phyloP scores from a whole-genome alignment of 768 basidiomycete species.

The Amanita inopinata region DNA sequence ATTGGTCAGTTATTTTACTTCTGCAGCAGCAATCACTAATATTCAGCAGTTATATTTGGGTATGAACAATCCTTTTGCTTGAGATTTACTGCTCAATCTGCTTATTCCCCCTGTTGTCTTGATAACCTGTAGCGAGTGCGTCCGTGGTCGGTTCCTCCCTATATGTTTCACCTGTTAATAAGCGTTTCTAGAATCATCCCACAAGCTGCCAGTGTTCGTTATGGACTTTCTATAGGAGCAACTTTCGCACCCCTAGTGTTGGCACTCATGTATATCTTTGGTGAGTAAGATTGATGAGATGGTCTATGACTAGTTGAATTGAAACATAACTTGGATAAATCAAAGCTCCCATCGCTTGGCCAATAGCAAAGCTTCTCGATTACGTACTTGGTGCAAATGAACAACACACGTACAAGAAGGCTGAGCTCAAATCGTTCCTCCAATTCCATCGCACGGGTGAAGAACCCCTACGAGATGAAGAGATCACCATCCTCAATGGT shows the following conservation, averaged over 20 bases:
- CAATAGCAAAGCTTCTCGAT: slow-evolving; percentile 78
- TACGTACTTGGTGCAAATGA: slow-evolving; percentile 68
- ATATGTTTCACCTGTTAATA: not conserved
- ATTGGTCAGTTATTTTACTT: slow-evolving; percentile 36
- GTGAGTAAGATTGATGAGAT: slow-evolving; percentile 20
- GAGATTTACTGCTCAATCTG: not conserved
- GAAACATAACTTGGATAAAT: slow-evolving; percentile 17
- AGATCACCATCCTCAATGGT: slow-evolving; percentile 73
- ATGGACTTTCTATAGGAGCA: slow-evolving; percentile 77
- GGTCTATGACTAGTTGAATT: too few relatives aligned
- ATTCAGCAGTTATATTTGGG: slow-evolving; percentile 70
- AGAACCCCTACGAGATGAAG: slow-evolving; percentile 72
- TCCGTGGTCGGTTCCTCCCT: slow-evolving; percentile 18
- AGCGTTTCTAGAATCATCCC: slow-evolving; percentile 42
- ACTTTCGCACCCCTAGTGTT: slow-evolving; percentile 69
- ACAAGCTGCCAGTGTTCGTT: slow-evolving; percentile 66
- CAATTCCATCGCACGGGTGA: slow-evolving; percentile 72
- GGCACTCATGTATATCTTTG: slow-evolving; percentile 56
- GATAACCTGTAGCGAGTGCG: slow-evolving; percentile 55
- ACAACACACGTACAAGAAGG: slow-evolving; percentile 72
- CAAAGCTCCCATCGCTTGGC: slow-evolving; percentile 71
- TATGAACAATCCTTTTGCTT: slow-evolving; percentile 21
- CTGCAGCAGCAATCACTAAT: slow-evolving; percentile 4
- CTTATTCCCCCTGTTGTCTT: slow-evolving; percentile 15
- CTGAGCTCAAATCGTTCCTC: slow-evolving; percentile 69